Conservation (phyloP, 192 early-diverging fungal genomes). For the Gigaspora rosea region DNA sequence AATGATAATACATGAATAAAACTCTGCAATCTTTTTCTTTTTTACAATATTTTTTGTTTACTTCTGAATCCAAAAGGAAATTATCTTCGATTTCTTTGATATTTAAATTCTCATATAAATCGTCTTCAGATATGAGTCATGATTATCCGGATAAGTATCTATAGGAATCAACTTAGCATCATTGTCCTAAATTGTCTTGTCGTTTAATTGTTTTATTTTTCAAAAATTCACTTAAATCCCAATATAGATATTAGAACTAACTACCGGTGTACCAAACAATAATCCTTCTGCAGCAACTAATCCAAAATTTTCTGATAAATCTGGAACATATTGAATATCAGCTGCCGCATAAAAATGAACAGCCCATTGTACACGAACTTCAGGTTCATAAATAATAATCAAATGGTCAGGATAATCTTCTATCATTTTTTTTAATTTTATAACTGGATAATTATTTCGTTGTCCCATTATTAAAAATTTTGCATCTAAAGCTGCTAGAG, state of each 20-base stretch:
- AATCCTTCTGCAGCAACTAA: too few species aligned
- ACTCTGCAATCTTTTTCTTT: background rate
- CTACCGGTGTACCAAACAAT: too few species aligned
- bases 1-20: background rate
- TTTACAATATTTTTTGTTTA: slow-evolving; percentile 22
- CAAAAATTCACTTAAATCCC: background rate
- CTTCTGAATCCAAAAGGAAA: background rate
- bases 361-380: slow-evolving; percentile 46
- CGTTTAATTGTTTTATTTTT: background rate
- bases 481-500: slow-evolving; percentile 42
- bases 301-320: slow-evolving; percentile 56
- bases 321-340: slow-evolving; percentile 55
- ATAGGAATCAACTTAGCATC: too few species aligned
- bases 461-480: slow-evolving; percentile 58
- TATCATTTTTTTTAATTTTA: slow-evolving; percentile 37
- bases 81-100: too few species aligned
- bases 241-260: too few species aligned
- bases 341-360: slow-evolving; percentile 52
- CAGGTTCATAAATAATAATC: slow-evolving; percentile 39
- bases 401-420: slow-evolving; percentile 44
- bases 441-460: slow-evolving; percentile 50
- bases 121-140: too few species aligned
- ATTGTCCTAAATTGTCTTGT: background rate
- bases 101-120: too few species aligned
- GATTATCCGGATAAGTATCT: too few species aligned